Percentiles rank a stretch among this genome's conserved stretches.
These are phyloP conservation scores for Dichotomopilus funicola DNA, from an alignment of 2,329 filamentous ascomycete species.

Conservation along the genomic window DNA sequence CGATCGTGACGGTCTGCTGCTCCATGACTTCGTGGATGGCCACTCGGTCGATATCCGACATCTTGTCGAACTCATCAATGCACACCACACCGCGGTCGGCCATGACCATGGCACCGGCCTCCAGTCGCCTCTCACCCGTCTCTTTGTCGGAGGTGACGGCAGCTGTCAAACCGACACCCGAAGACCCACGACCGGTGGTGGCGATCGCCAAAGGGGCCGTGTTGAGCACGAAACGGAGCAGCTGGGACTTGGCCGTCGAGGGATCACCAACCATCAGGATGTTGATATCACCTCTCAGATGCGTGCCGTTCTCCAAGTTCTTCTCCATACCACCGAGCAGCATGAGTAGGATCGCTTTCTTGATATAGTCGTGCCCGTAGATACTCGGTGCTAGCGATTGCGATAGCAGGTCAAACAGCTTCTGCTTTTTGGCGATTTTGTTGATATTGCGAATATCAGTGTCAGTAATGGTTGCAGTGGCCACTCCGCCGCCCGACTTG, in stretches of 20 bases:
- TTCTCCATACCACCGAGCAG: slow-evolving; percentile 95
- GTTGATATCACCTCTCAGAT: slow-evolving; percentile 97
- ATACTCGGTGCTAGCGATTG: slow-evolving; percentile 95
- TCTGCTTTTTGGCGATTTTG: slow-evolving; percentile 90
- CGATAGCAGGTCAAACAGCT: slow-evolving; percentile 85
- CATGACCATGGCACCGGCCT: slow-evolving; percentile 98
- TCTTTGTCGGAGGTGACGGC: slow-evolving; percentile 96
- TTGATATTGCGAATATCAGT: slow-evolving; percentile 98
- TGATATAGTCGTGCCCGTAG: slow-evolving; percentile 94
- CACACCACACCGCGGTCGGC: slow-evolving; percentile 95
- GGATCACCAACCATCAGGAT: slow-evolving; percentile 99
- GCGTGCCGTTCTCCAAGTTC: slow-evolving; percentile 95
- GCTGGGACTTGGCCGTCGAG: slow-evolving; percentile 96
- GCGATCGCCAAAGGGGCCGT: slow-evolving; percentile 94
- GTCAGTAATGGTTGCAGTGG: slow-evolving; percentile 86
- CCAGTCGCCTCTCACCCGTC: slow-evolving; percentile 86
- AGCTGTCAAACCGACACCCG: slow-evolving; percentile 93
- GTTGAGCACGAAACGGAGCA: slow-evolving; percentile 93
- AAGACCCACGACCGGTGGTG: slow-evolving; percentile 92
- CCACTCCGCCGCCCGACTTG: slow-evolving; percentile 90
- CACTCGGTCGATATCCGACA: slow-evolving; percentile 96
- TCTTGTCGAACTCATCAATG: slow-evolving; percentile 99
- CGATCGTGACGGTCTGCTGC: slow-evolving; percentile 98
- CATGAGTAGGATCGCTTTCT: slow-evolving; percentile 95
- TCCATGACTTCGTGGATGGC: slow-evolving; percentile 99